Evolutionary conservation across 2,329 filamentous ascomycete genomes (phyloP).

Genomic region (Stemphylium vesicarium): DNA sequence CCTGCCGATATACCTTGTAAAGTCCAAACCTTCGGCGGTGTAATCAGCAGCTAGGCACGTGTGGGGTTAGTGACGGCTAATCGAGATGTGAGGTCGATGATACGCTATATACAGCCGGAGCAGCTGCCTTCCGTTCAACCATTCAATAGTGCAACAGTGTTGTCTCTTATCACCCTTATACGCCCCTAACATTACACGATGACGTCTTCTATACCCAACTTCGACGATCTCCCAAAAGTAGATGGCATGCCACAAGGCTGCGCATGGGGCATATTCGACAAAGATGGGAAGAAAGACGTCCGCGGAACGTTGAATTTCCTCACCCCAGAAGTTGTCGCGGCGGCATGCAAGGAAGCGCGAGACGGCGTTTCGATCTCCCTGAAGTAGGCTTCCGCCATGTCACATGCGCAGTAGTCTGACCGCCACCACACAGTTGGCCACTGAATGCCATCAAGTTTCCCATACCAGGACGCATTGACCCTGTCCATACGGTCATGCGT

Average conservation of each 20-base stretch:
- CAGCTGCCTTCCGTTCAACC: too few relatives aligned
- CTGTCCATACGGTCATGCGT: constrained; percentile 36
- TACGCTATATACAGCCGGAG: too few relatives aligned
- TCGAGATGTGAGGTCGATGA: too few relatives aligned
- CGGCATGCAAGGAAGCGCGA: constrained; percentile 48
- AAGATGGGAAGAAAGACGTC: constrained; percentile 55
- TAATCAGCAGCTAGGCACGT: too few relatives aligned
- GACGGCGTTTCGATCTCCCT: constrained; percentile 21
- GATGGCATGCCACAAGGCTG: constrained; percentile 24
- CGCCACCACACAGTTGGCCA: not conserved
- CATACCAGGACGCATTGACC: constrained; percentile 32
- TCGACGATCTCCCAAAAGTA: constrained; percentile 10
- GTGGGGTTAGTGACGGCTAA: too few relatives aligned
- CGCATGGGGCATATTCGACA: constrained; percentile 61
- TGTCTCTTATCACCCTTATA: too few relatives aligned
- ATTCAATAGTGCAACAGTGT: too few relatives aligned
- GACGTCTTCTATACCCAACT: too few relatives aligned
- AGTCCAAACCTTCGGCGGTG: too few relatives aligned
- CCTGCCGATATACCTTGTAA: too few relatives aligned
- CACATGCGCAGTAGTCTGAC: too few relatives aligned
- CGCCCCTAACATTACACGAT: too few relatives aligned
- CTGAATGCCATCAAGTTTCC: constrained; percentile 23
- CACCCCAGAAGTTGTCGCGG: constrained; percentile 50
- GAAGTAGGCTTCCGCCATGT: constrained; percentile 13
- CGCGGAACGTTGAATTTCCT: constrained; percentile 61